Evolutionary conservation across 768 basidiomycete genomes (phyloP).

Genomic region (Leccinum variicolor): DNA sequence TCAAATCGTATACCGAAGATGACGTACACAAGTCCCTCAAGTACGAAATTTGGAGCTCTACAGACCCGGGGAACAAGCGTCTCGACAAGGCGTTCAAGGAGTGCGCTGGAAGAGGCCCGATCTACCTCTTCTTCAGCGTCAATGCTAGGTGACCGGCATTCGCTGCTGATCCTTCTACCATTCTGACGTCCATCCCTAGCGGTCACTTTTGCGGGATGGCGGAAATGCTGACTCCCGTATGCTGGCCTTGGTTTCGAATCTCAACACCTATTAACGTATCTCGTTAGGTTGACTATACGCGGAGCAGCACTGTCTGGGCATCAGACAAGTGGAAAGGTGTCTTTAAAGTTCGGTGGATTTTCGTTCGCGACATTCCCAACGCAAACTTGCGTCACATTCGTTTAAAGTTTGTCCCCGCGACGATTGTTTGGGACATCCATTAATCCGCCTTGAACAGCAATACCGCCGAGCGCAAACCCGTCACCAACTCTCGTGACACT

Average conservation of each 20-base stretch:
- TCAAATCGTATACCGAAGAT: conserved; percentile 99
- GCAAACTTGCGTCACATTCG: conserved; percentile 86
- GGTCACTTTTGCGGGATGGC: conserved; percentile 99
- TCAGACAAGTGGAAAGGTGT: conserved; percentile 99
- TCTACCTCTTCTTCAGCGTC: conserved; percentile 98
- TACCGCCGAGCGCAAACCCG: conserved; percentile 96
- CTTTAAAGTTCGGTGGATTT: conserved; percentile 97
- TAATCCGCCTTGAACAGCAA: conserved; percentile 53
- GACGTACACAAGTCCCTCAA: conserved; percentile 98
- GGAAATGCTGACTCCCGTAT: conserved; percentile 92
- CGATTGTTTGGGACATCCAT: conserved; percentile 4
- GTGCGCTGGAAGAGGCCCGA: conserved; percentile 85
- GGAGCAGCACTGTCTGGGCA: conserved; percentile 96
- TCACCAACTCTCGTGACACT: conserved; percentile 97
- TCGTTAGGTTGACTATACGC: conserved; percentile 80
- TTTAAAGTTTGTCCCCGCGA: conserved; percentile 51
- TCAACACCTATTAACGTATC: background rate
- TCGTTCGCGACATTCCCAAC: conserved; percentile 93
- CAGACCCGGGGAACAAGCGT: conserved; percentile 94
- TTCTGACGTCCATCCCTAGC: conserved; percentile 37
- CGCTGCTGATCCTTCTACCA: background rate
- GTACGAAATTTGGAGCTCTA: conserved; percentile 97
- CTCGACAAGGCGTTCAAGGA: conserved; percentile 98
- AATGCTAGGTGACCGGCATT: conserved; percentile 66
- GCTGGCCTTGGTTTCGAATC: conserved; percentile 18